Conservation (phyloP, 306 rosid genomes). For the Pachyrhizus erosus region DNA sequence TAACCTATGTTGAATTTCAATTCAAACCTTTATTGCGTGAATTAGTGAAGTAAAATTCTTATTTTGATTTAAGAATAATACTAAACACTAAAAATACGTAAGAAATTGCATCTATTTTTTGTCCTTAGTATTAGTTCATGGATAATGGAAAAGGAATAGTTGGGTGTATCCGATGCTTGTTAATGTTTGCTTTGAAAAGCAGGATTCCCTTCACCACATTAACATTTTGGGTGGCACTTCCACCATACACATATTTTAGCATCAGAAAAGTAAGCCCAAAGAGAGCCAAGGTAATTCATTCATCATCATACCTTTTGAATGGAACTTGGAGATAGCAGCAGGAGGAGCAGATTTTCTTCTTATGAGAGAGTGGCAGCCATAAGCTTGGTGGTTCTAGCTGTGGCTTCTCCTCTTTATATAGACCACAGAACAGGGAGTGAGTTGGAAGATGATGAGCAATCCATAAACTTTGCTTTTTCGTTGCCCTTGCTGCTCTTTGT, state of each 20-base stretch:
- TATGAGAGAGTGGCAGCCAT: conserved; percentile 68
- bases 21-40: not conserved
- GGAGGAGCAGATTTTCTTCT: conserved; percentile 64
- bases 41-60: not conserved
- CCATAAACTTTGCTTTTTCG: conserved; percentile 52
- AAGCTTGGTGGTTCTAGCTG: conserved; percentile 70
- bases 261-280: not conserved
- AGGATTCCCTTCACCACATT: conserved; percentile 31
- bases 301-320: conserved; percentile 40
- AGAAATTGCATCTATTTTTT: not conserved
- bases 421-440: conserved; percentile 59
- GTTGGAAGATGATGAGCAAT: conserved; percentile 58
- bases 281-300: conserved; percentile 13
- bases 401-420: conserved; percentile 88
- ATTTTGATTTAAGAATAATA: not conserved
- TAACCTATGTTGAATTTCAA: not conserved
- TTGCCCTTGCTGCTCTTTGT: conserved; percentile 70
- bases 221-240: not conserved
- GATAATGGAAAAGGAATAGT: conserved; percentile 1
- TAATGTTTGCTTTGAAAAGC: conserved; percentile 41
- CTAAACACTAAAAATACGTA: not conserved
- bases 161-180: not conserved
- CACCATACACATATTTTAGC: not conserved
- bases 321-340: conserved; percentile 57
- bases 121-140: not conserved